phyloP scores from a whole-genome alignment of 2,329 filamentous ascomycete genomes.

The Phialophora verrucosa region DNA sequence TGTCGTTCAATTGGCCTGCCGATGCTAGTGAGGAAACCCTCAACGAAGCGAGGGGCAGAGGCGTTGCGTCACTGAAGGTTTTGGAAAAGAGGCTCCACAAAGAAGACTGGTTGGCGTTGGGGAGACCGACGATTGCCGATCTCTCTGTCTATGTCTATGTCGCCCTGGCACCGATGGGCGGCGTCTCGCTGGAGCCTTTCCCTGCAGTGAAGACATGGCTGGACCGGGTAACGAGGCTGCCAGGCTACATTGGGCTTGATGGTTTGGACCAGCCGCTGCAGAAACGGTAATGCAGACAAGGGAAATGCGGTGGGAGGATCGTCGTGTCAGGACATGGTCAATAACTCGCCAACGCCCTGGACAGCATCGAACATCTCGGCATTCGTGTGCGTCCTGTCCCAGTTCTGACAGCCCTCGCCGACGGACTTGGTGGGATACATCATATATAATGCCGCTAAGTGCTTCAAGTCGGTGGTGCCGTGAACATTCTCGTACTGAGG shows the following conservation, averaged over 20 bases:
- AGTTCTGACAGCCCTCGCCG: too few species aligned
- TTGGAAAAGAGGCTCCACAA: constrained; percentile 29
- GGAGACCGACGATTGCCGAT: constrained; percentile 35
- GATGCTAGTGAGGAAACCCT: constrained; percentile 29
- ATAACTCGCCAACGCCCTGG: too few species aligned
- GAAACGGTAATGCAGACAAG: neutral
- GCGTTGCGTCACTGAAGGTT: constrained; percentile 63
- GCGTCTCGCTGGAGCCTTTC: constrained; percentile 40
- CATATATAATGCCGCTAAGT: too few species aligned
- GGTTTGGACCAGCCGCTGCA: constrained; percentile 22
- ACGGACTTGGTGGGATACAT: too few species aligned
- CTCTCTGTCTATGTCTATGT: constrained; percentile 38
- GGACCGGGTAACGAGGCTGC: constrained; percentile 14
- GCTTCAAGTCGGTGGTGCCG: too few species aligned
- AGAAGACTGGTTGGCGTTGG: constrained; percentile 30
- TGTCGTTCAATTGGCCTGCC: constrained; percentile 35
- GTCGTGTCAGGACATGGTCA: neutral
- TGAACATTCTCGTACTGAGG: too few species aligned
- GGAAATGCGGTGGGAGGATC: neutral
- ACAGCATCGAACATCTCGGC: too few species aligned
- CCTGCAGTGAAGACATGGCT: constrained; percentile 41
- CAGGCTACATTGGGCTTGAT: constrained; percentile 14
- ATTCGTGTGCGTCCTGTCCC: too few species aligned
- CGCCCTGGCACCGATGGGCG: constrained; percentile 36
- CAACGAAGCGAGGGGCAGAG: constrained; percentile 59